Base-by-base conservation (phyloP, 78 protist genomes). In the Dictyostelium firmibasis region DNA sequence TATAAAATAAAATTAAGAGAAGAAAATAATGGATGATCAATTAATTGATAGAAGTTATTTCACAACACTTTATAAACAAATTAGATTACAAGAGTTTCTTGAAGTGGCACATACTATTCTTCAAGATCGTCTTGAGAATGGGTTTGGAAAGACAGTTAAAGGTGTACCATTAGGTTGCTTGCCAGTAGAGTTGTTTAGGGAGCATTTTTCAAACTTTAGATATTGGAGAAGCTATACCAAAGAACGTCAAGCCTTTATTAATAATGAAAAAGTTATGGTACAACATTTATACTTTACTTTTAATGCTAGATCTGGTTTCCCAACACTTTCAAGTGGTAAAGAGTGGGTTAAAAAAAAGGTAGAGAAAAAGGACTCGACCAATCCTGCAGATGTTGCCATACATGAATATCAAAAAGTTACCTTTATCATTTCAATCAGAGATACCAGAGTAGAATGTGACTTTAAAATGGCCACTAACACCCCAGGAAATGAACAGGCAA, bases 361-460 rank as follows among this genome's bases (percentile, higher is more conserved):
- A 57, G 85, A 78, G 14, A 81, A 81, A 8, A 78, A 33, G 25
- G 94, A 89, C 7, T 43, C 76, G 1, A 27, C 35, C 1, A 13
- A 23, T 7, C 38, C 33, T 14, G 14, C 41, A 10, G 79, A 78
- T 5, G 53, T 85, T 1, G 81, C 74, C 29, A 50, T 44, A 11
- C 83, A 89, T 75, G 94, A 89, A 47, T 89, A 89, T 83, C 85
- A 89, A 89, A 89, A 89, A 57, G 94, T 89, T 44, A 89, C 94
- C 1, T 89, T 89, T 36, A 89, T 89, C 70, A 89, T 89, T 33
- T 81, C 86, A 9, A 64, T 38, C 36, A 67, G 94, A 79, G 94
- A 89, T 47, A 89, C 94, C 27, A 41, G 94, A 20, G 94, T 89
- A 11, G 94, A 89, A 64, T 89, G 94, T 44, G 94, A 89, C 33